Evolutionary conservation across 75 land plant species (phyloP).

Genomic region (Picea sitchensis): DNA sequence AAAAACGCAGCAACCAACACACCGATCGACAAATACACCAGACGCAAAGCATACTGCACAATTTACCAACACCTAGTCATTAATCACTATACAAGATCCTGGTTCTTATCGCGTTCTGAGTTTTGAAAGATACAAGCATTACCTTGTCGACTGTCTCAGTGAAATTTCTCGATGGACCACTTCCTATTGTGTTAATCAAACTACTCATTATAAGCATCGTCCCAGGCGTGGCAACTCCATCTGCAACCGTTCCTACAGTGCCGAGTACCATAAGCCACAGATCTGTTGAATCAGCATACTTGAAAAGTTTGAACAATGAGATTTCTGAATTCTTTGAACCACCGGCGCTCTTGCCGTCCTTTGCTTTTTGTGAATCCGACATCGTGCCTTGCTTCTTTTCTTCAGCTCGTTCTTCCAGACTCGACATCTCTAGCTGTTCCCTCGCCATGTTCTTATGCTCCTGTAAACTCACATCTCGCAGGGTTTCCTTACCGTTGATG

Average conservation of each 20-base stretch:
- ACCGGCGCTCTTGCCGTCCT: background rate
- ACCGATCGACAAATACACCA: slow-evolving; percentile 23
- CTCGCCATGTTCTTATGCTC: too few relatives aligned
- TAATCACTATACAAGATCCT: background rate
- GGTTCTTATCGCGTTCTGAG: background rate
- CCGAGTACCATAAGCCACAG: slow-evolving; percentile 57
- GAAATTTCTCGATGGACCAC: background rate
- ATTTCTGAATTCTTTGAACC: background rate
- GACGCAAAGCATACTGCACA: slow-evolving; percentile 23
- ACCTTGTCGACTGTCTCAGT: too few relatives aligned
- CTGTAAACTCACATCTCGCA: too few relatives aligned
- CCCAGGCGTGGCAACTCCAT: slow-evolving; percentile 47
- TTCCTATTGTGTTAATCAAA: slow-evolving; percentile 52
- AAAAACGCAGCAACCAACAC: slow-evolving; percentile 27
- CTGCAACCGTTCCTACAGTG: slow-evolving; percentile 52
- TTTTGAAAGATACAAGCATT: too few relatives aligned
- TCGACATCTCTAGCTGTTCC: too few relatives aligned
- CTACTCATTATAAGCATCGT: slow-evolving; percentile 23
- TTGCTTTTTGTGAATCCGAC: too few relatives aligned
- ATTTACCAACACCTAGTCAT: background rate
- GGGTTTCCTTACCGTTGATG: too few relatives aligned
- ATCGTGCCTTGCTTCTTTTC: too few relatives aligned
- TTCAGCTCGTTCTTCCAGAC: too few relatives aligned
- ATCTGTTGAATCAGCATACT: slow-evolving; percentile 53
- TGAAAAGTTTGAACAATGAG: slow-evolving; percentile 26